Evolutionary conservation across 805 yeast genomes (phyloP).

Genomic region (Cyberlindnera mrakii): DNA sequence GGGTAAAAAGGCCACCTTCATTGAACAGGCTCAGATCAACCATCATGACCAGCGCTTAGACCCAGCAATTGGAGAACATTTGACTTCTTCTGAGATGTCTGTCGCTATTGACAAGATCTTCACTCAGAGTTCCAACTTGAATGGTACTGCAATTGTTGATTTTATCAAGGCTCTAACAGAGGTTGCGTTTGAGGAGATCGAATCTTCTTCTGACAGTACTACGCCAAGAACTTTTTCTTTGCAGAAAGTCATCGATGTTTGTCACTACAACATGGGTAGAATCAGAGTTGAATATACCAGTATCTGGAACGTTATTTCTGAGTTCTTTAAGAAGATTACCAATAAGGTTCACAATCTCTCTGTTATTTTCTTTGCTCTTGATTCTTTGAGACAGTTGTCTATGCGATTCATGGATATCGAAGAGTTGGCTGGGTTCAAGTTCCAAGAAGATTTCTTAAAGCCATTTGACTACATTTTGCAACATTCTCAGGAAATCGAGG

Average conservation of each 20-base stretch:
- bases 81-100: constrained; percentile 62
- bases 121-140: constrained; percentile 69
- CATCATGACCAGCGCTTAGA: constrained; percentile 66
- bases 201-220: constrained; percentile 72
- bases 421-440: constrained; percentile 90
- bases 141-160: constrained; percentile 79
- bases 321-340: constrained; percentile 79
- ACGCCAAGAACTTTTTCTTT: constrained; percentile 89
- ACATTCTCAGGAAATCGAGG: constrained; percentile 61
- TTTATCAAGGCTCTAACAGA: constrained; percentile 84
- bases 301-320: constrained; percentile 91
- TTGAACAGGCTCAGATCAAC: constrained; percentile 64
- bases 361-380: constrained; percentile 85
- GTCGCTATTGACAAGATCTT: constrained; percentile 84
- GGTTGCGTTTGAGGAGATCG: constrained; percentile 87
- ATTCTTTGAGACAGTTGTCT: constrained; percentile 87
- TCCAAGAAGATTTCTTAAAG: constrained; percentile 87
- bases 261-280: constrained; percentile 95
- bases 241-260: constrained; percentile 94
- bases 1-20: constrained; percentile 47
- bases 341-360: constrained; percentile 62
- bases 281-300: constrained; percentile 96
- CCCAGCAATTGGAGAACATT: constrained; percentile 47
- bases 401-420: constrained; percentile 90
- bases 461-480: constrained; percentile 81